phyloP scores from a whole-genome alignment of 2,329 filamentous ascomycete species.

The Grosmannia clavigera region DNA sequence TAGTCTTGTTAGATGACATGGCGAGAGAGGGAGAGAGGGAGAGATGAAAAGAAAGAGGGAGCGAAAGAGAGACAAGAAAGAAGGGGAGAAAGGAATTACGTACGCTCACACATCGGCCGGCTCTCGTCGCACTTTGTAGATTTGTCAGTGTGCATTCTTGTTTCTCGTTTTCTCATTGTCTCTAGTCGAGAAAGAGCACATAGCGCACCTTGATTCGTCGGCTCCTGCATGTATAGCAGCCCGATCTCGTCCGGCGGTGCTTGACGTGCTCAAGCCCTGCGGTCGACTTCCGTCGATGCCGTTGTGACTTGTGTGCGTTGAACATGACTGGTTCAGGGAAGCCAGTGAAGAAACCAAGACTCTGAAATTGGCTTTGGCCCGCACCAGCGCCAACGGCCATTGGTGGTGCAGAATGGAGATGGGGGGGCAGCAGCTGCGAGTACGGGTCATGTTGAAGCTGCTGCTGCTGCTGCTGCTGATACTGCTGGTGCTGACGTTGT shows the following conservation, averaged over 20 bases:
- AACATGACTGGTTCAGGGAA: constrained; percentile 38
- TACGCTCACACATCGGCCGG: constrained; percentile 74
- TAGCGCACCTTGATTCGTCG: constrained; percentile 63
- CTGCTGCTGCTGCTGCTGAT: constrained; percentile 3
- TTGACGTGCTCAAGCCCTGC: constrained; percentile 62
- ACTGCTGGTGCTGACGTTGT: background rate
- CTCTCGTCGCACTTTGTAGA: constrained; percentile 69
- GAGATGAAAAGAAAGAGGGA: background rate
- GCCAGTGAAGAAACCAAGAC: constrained; percentile 35
- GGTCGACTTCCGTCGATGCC: constrained; percentile 38
- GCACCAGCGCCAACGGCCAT: constrained; percentile 21
- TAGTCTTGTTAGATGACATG: background rate
- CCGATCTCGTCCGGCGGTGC: constrained; percentile 83
- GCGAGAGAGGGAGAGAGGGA: background rate
- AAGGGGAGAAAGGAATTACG: constrained; percentile 13
- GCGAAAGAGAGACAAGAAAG: background rate
- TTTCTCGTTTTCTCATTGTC: background rate
- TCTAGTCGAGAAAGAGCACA: background rate
- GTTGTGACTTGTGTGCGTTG: constrained; percentile 32
- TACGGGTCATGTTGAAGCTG: constrained; percentile 3
- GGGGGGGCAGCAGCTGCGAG: constrained; percentile 13
- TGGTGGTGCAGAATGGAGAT: constrained; percentile 18
- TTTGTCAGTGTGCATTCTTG: background rate
- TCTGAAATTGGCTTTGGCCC: constrained; percentile 31
- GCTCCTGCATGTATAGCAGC: constrained; percentile 83